Percentiles rank a stretch among this genome's conserved stretches.
Evolutionary conservation across 371 early-diverging fungal genomes (phyloP).

Genomic region (Rhizopus microsporus): DNA sequence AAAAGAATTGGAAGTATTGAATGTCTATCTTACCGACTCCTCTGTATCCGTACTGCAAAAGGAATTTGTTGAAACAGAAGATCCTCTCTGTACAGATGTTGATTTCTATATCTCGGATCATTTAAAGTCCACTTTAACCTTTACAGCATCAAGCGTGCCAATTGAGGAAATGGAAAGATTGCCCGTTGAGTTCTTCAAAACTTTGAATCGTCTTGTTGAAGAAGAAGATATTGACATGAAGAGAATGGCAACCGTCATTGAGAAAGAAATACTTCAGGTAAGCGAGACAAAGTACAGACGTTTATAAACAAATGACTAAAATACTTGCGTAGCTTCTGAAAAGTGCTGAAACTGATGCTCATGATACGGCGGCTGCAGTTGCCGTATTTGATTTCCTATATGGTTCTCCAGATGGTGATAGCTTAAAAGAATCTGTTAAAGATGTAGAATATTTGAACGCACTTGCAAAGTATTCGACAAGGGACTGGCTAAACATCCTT

Average conservation of each 20-base stretch:
- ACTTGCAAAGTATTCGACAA: conserved; percentile 45
- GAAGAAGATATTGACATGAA: conserved; percentile 66
- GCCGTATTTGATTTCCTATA: conserved; percentile 63
- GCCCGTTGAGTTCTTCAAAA: conserved; percentile 46
- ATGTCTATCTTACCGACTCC: conserved; percentile 65
- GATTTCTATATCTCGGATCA: conserved; percentile 58
- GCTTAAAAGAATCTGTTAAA: conserved; percentile 50
- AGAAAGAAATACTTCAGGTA: conserved; percentile 61
- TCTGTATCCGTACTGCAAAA: conserved; percentile 64
- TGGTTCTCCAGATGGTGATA: conserved; percentile 56
- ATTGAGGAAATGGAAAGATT: conserved; percentile 62
- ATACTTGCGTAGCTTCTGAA: conserved; percentile 29
- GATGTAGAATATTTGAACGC: conserved; percentile 53
- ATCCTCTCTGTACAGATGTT: conserved; percentile 68
- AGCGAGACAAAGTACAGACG: not conserved
- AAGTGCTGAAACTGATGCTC: conserved; percentile 50
- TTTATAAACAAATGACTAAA: not conserved
- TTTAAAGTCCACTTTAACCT: conserved; percentile 53
- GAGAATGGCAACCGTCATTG: conserved; percentile 62
- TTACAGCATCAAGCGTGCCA: conserved; percentile 62
- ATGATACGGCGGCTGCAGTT: conserved; percentile 44
- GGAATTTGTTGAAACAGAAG: conserved; percentile 71
- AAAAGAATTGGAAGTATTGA: conserved; percentile 52
- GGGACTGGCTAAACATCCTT: conserved; percentile 56
- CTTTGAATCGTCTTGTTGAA: conserved; percentile 49